phyloP scores from a whole-genome alignment of 2,329 filamentous ascomycete species.

The Rhinocladiella mackenziei region DNA sequence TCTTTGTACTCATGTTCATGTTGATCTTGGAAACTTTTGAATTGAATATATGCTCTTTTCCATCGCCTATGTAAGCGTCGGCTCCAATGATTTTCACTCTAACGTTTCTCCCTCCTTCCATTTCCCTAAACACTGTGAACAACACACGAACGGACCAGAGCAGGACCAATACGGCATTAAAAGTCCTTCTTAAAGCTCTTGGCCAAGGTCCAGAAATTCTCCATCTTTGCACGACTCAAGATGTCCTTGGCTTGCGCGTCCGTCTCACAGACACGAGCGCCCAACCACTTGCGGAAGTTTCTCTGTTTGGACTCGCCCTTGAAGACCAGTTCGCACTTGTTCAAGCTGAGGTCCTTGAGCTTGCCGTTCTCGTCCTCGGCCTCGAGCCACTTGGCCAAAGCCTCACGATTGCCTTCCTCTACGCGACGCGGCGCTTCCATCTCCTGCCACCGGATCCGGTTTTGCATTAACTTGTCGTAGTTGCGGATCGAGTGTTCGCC shows the following conservation, averaged over 20 bases:
- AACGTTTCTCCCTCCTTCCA: too few relatives aligned
- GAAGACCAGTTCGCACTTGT: slow-evolving; percentile 80
- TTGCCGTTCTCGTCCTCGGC: slow-evolving; percentile 71
- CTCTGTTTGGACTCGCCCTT: slow-evolving; percentile 82
- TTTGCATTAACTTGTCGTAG: slow-evolving; percentile 89
- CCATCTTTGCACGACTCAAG: slow-evolving; percentile 77
- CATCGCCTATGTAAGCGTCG: too few relatives aligned
- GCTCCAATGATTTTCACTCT: too few relatives aligned
- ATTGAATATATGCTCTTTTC: slow-evolving; percentile 4
- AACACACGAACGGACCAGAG: too few relatives aligned
- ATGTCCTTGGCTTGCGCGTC: slow-evolving; percentile 83
- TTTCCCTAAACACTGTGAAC: too few relatives aligned
- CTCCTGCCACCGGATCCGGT: slow-evolving; percentile 92
- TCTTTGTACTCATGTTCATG: too few relatives aligned
- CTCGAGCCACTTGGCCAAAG: slow-evolving; percentile 68
- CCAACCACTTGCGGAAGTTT: slow-evolving; percentile 82
- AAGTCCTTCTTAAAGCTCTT: slow-evolving; percentile 55
- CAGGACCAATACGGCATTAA: background rate
- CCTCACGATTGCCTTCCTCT: slow-evolving; percentile 56
- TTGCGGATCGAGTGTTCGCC: slow-evolving; percentile 75
- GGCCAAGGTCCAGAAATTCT: slow-evolving; percentile 89
- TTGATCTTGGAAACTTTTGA: too few relatives aligned
- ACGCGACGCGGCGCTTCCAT: slow-evolving; percentile 65
- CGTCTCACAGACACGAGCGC: slow-evolving; percentile 79
- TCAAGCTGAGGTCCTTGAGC: slow-evolving; percentile 74